These are phyloP conservation scores for Nasturtium officinale DNA, from an alignment of 345 rosid genomes.

Conservation along the genomic window DNA sequence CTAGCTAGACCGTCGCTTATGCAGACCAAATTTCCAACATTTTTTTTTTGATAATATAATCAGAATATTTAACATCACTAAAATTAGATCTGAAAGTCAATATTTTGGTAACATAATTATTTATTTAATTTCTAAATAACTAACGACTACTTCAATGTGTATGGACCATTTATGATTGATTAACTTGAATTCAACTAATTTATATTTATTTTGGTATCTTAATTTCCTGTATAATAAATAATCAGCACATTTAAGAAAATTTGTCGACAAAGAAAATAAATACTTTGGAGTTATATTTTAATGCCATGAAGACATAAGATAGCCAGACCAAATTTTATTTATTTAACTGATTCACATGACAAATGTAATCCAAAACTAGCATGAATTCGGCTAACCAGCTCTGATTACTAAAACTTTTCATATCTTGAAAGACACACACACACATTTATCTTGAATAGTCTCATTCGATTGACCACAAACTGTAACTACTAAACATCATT, in stretches of 20 bases:
- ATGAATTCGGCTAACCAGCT: neutral
- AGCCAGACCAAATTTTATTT: constrained; percentile 11
- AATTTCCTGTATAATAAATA: constrained; percentile 5
- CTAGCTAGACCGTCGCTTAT: neutral
- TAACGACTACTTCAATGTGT: neutral
- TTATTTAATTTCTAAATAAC: neutral
- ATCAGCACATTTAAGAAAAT: constrained; percentile 11
- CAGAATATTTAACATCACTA: neutral
- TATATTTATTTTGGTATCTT: constrained; percentile 11
- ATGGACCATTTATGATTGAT: constrained; percentile 6
- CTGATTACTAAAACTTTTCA: neutral
- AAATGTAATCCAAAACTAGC: constrained; percentile 16
- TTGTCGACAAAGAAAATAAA: constrained; percentile 37
- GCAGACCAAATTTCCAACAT: neutral
- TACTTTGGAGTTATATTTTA: constrained; percentile 24
- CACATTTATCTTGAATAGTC: constrained; percentile 19
- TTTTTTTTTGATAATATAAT: neutral
- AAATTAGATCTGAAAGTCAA: neutral
- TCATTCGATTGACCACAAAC: constrained; percentile 47
- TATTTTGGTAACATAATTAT: neutral
- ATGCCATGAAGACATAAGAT: constrained; percentile 21
- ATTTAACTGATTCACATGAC: constrained; percentile 4
- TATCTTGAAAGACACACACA: neutral
- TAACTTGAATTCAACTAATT: constrained; percentile 25
- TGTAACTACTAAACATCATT: constrained; percentile 40